Base-by-base conservation (phyloP, 805 yeast species). In the Teunomyces stri region DNA sequence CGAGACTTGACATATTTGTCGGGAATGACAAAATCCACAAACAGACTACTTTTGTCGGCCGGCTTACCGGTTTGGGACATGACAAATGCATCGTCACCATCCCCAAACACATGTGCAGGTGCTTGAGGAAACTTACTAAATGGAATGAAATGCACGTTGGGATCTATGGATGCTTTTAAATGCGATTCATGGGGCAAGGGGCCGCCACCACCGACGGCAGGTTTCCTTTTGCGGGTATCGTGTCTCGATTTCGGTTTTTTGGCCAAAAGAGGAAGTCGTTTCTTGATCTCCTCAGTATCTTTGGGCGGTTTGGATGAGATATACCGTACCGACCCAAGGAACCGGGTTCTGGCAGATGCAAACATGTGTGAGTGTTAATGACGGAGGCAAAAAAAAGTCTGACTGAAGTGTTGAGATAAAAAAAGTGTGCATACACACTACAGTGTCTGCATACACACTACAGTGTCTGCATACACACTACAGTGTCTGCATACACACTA, bases 121-220 rank as follows among this genome's bases (percentile, higher is more conserved):
- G 64, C 56, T 51, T 55, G 59, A 16, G 75, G 75, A 47, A 70
- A 68, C 41, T 64, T 54, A 44, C 57, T 53, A 27, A 66, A 62
- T 1, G 72, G 60, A 16, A 70, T 52, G 48, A 56, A 66, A 27
- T 57, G 41, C 31, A 29, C 33, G 35, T 25, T 41, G 34, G 42
- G 31, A 18, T n/a, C 45, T 39, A 37, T 36, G 47, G 41, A 27
- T 31, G 30, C 21, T 49, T 37, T 30, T 44, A 30, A 36, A 46
- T 20, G 40, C 6, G 28, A 27, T 37, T 37, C 40, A 6, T 18
- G 21, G 20, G 20, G 3, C 12, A 20, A 16, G 21, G 40, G 12
- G 13, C 6, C 27, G 0, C 18, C 4, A 18, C 15, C 12, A 22
- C 28, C 25, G 5, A 18, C 20, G 9, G 5, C 31, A 34, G 31